A percentile compares a stretch with the other conserved stretches of the same genome.
These are phyloP conservation scores for Botrytis galanthina DNA, from an alignment of 2,329 filamentous ascomycete genomes.

Conservation along the genomic window DNA sequence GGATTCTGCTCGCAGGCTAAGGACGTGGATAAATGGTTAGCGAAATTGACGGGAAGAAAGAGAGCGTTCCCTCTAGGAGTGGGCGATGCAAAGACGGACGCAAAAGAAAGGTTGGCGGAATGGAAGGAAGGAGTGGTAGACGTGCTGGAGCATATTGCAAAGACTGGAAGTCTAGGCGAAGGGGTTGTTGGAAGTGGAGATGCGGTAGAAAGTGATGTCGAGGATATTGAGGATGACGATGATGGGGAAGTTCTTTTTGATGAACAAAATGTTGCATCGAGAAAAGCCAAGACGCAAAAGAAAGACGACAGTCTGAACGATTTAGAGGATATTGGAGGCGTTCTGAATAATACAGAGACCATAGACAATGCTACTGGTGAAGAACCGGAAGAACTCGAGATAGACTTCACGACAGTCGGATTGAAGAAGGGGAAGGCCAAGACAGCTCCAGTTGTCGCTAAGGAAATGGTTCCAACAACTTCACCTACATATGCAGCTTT, in stretches of 20 bases:
- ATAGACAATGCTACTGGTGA: constrained; percentile 29
- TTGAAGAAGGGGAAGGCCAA: constrained; percentile 47
- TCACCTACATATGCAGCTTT: constrained; percentile 86
- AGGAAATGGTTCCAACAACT: constrained; percentile 91
- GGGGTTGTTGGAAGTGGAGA: constrained; percentile 79
- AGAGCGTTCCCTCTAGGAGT: constrained; percentile 85
- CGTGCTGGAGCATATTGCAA: constrained; percentile 62
- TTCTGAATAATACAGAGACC: constrained; percentile 50
- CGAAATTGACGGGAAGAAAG: constrained; percentile 84
- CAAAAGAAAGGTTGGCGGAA: constrained; percentile 63
- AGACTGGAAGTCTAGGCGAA: constrained; percentile 58
- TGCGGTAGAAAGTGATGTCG: constrained; percentile 79
- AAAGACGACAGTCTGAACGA: constrained; percentile 63
- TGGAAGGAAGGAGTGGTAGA: constrained; percentile 76
- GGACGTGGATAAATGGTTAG: constrained; percentile 93
- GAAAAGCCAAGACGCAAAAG: constrained; percentile 43
- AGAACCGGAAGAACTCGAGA: constrained; percentile 56
- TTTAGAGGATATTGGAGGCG: constrained; percentile 77
- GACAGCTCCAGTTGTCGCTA: constrained; percentile 49
- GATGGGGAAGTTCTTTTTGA: constrained; percentile 53
- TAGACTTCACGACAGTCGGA: constrained; percentile 81
- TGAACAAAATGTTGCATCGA: constrained; percentile 45
- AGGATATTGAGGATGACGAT: constrained; percentile 56
- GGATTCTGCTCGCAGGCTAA: constrained; percentile 93
- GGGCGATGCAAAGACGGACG: constrained; percentile 79